Percentiles rank a stretch among this genome's conserved stretches.
phyloP scores from a whole-genome alignment of 2,329 filamentous ascomycete genomes.

The Macrophomina pseudophaseolina region DNA sequence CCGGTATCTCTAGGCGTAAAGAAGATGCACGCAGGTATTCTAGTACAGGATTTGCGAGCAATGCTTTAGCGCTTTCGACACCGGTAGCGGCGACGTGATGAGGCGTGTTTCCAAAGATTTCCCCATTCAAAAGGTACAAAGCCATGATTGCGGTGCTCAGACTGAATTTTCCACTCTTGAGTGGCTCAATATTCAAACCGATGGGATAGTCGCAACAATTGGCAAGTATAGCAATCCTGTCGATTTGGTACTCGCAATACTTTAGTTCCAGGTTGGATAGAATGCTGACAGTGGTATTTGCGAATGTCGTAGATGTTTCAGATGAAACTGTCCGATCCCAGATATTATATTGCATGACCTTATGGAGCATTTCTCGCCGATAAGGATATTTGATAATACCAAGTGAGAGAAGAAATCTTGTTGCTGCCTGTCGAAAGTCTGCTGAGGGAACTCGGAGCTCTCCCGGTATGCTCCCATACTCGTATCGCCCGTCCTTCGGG shows the following conservation, averaged over 20 bases:
- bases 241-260: conserved; percentile 28
- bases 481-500: neutral
- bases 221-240: conserved; percentile 32
- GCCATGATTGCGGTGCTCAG: conserved; percentile 30
- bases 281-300: conserved; percentile 30
- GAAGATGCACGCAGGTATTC: conserved; percentile 18
- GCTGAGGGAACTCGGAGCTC: conserved; percentile 30
- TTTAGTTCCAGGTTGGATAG: conserved; percentile 31
- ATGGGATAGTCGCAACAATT: conserved; percentile 30
- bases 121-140: conserved; percentile 32
- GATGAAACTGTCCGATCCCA: conserved; percentile 28
- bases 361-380: conserved; percentile 29
- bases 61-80: neutral
- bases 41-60: conserved; percentile 8
- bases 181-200: conserved; percentile 28
- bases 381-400: conserved; percentile 22
- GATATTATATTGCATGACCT: conserved; percentile 34
- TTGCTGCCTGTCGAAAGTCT: conserved; percentile 30
- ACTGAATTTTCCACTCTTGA: conserved; percentile 21
- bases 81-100: neutral
- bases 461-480: conserved; percentile 28
- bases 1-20: conserved; percentile 26
- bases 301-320: conserved; percentile 20
- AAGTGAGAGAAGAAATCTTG: conserved; percentile 31
- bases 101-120: conserved; percentile 27